Conservation (phyloP, 192 early-diverging fungal species). For the Coemansia asiatica region DNA sequence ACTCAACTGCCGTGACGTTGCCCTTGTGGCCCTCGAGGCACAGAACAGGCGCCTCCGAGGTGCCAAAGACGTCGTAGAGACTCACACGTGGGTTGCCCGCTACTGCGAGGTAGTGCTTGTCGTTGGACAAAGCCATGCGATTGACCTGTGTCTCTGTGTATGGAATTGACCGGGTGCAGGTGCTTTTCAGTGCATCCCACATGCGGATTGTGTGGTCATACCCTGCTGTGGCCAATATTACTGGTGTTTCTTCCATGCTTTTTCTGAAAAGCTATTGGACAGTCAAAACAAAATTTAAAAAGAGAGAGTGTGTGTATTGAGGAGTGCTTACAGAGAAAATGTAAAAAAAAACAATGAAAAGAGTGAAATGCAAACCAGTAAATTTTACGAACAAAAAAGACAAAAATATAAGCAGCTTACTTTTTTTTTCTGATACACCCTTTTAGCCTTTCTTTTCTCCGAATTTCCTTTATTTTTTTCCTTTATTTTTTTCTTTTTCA, state of each 20-base stretch:
- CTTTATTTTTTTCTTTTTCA: background rate
- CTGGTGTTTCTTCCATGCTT: conserved; percentile 47
- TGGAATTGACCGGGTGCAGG: conserved; percentile 52
- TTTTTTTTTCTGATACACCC: conserved; percentile 16
- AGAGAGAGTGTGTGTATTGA: background rate
- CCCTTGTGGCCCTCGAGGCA: conserved; percentile 51
- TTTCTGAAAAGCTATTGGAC: background rate
- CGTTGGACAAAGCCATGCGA: conserved; percentile 53
- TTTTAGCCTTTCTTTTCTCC: background rate
- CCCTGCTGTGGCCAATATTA: conserved; percentile 50
- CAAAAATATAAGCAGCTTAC: too few species aligned
- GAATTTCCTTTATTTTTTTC: background rate
- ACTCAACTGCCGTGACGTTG: conserved; percentile 54
- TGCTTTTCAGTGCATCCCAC: conserved; percentile 58
- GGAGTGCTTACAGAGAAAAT: too few species aligned
- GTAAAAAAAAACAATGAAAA: too few species aligned
- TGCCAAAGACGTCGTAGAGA: conserved; percentile 53
- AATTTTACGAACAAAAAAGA: too few species aligned
- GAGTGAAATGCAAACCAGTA: too few species aligned
- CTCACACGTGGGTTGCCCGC: conserved; percentile 52
- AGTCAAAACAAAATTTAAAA: background rate
- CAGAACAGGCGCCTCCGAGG: conserved; percentile 43
- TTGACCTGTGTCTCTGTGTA: conserved; percentile 56
- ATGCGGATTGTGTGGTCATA: conserved; percentile 57
- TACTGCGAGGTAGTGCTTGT: conserved; percentile 54